phyloP scores from a whole-genome alignment of 1,139 yeast species.

The Meyerozyma carpophila region DNA sequence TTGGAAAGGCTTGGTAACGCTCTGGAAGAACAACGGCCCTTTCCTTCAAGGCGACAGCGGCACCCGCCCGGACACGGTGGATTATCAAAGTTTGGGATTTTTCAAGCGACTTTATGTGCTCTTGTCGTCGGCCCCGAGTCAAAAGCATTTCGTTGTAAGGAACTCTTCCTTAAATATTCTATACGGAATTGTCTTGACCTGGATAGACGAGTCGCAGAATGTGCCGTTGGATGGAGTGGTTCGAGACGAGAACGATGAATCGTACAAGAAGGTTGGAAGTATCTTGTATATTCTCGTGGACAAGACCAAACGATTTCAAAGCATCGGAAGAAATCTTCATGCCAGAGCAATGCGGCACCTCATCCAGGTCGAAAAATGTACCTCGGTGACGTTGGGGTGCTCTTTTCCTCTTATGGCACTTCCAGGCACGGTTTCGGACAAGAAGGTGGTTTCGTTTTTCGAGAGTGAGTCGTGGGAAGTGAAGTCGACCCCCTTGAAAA shows the following conservation, averaged over 20 bases:
- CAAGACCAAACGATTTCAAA: constrained; percentile 50
- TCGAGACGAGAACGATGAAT: constrained; percentile 4
- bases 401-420: constrained; percentile 48
- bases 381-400: constrained; percentile 41
- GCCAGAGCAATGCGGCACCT: constrained; percentile 51
- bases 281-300: constrained; percentile 50
- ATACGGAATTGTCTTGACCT: constrained; percentile 55
- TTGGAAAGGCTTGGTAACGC: constrained; percentile 41
- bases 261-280: constrained; percentile 29
- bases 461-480: constrained; percentile 37
- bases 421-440: constrained; percentile 23
- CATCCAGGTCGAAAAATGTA: constrained; percentile 39
- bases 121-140: constrained; percentile 21
- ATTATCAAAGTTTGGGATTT: constrained; percentile 24
- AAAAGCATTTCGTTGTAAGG: constrained; percentile 54
- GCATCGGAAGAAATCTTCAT: constrained; percentile 55
- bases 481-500: constrained; percentile 15
- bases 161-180: constrained; percentile 53
- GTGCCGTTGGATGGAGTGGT: constrained; percentile 14
- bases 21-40: constrained; percentile 30
- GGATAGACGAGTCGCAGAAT: constrained; percentile 35
- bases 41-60: constrained; percentile 10
- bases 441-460: constrained; percentile 26
- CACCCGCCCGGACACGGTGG: constrained; percentile 12
- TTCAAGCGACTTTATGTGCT: constrained; percentile 28